phyloP scores from a whole-genome alignment of 352 stramenopile genomes.

The Phytopythium cucurbitacearum region DNA sequence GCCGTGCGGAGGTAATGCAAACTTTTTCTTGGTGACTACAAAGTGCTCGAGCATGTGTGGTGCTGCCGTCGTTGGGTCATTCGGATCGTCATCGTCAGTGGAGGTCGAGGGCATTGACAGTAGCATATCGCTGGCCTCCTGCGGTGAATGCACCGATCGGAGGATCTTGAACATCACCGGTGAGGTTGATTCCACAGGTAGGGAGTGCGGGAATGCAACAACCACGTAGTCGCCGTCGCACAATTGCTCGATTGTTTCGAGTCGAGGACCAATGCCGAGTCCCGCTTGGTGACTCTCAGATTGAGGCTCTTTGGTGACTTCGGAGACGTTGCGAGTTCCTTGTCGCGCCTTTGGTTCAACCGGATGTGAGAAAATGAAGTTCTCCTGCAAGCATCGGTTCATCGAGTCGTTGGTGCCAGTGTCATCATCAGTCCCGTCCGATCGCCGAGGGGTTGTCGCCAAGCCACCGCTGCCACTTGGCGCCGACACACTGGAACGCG shows the following conservation, averaged over 20 bases:
- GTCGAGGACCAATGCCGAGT: background rate
- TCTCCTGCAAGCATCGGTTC: slow-evolving; percentile 55
- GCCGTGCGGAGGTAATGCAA: slow-evolving; percentile 30
- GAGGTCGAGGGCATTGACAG: slow-evolving; percentile 1
- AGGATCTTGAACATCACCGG: slow-evolving; percentile 20
- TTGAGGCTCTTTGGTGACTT: background rate
- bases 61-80: background rate
- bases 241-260: slow-evolving; percentile 7
- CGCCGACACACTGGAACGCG: background rate
- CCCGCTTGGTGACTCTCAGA: no score
- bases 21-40: slow-evolving; percentile 29
- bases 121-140: slow-evolving; percentile 13
- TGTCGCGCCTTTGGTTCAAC: slow-evolving; percentile 3
- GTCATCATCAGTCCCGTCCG: no score
- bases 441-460: no score
- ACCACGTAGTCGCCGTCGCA: slow-evolving; percentile 29
- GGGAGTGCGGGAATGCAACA: slow-evolving; percentile 11
- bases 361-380: slow-evolving; percentile 67
- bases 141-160: slow-evolving; percentile 4
- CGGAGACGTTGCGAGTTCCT: slow-evolving; percentile 1
- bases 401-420: slow-evolving; percentile 6
- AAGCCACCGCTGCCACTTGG: no score
- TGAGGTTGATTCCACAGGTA: no score
- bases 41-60: slow-evolving; percentile 11
- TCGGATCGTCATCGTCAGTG: background rate